These are phyloP conservation scores for Ophiocordyceps robertsii DNA, from an alignment of 2,329 filamentous ascomycete genomes.

Conservation along the genomic window DNA sequence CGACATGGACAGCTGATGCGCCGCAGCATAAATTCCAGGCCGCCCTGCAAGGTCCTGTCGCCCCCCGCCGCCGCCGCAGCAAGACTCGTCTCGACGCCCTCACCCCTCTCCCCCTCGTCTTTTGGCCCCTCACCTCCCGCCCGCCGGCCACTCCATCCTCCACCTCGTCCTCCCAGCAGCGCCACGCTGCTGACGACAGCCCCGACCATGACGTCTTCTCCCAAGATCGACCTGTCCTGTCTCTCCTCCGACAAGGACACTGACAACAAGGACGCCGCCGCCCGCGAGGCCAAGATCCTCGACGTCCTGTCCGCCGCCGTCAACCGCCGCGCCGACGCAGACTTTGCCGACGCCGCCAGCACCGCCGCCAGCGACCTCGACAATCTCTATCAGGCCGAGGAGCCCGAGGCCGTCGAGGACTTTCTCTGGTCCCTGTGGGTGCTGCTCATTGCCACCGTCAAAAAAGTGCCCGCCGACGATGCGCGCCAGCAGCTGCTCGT, in stretches of 20 bases:
- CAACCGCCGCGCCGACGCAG: conserved; percentile 3
- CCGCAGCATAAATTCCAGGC: too few species aligned
- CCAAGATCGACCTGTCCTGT: conserved; percentile 1
- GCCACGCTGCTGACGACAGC: not conserved
- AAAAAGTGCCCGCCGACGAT: conserved; percentile 13
- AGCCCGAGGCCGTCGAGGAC: conserved; percentile 7
- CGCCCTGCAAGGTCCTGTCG: too few species aligned
- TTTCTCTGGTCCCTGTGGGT: conserved; percentile 18
- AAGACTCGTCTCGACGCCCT: not conserved
- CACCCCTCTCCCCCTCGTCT: not conserved
- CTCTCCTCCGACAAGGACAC: not conserved
- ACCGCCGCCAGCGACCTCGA: conserved; percentile 12
- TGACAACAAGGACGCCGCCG: not conserved
- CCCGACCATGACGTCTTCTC: not conserved
- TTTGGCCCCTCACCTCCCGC: too few species aligned
- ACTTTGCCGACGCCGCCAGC: not conserved
- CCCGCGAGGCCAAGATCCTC: conserved; percentile 7
- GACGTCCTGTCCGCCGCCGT: conserved; percentile 11
- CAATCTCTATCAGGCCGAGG: conserved; percentile 9
- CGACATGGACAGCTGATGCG: too few species aligned
- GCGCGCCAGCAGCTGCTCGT: conserved; percentile 11
- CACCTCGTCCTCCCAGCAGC: not conserved
- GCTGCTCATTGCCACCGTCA: conserved; percentile 10
- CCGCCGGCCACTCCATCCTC: not conserved
- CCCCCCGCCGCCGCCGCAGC: too few species aligned